phyloP scores from a whole-genome alignment of 371 early-diverging fungal genomes.

The Capniomyces stellatus region DNA sequence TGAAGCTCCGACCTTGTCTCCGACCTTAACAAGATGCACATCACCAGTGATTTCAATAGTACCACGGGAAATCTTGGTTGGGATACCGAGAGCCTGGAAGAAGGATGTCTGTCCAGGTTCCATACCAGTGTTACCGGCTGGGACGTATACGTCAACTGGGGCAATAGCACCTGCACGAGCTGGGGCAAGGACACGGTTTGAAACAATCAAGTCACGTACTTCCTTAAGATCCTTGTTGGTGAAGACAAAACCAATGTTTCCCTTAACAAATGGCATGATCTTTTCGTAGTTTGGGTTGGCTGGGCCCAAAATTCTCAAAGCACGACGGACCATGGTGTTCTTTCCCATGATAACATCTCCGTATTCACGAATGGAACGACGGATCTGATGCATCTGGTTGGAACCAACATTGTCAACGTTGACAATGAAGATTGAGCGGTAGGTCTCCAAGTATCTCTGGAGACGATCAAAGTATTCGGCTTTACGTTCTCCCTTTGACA shows the following conservation, averaged over 20 bases:
- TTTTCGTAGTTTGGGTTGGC: constrained; percentile 70
- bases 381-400: constrained; percentile 99
- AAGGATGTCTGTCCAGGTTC: constrained; percentile 99
- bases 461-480: constrained; percentile 46
- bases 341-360: constrained; percentile 98
- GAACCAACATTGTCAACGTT: constrained; percentile 99
- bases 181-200: constrained; percentile 94
- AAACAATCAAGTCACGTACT: constrained; percentile 75
- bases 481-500: constrained; percentile 88
- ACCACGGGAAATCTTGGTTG: constrained; percentile 99
- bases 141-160: constrained; percentile 89
- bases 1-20: constrained; percentile 95
- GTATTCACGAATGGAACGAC: constrained; percentile 78
- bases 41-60: constrained; percentile 99
- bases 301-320: constrained; percentile 61
- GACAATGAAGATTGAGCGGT: constrained; percentile 92
- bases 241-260: constrained; percentile 99
- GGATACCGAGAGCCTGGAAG: constrained; percentile 99
- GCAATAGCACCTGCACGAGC: constrained; percentile 98
- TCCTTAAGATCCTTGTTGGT: constrained; percentile 93
- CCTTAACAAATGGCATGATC: constrained; percentile 67
- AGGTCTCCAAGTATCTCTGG: constrained; percentile 47
- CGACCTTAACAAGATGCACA: constrained; percentile 79
- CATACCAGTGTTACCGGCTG: constrained; percentile 99
- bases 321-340: constrained; percentile 99